Evolutionary conservation across 345 rosid genomes (phyloP), one percentile per base, ranked within the genome.

Genomic region (Physaria fendleri): DNA sequence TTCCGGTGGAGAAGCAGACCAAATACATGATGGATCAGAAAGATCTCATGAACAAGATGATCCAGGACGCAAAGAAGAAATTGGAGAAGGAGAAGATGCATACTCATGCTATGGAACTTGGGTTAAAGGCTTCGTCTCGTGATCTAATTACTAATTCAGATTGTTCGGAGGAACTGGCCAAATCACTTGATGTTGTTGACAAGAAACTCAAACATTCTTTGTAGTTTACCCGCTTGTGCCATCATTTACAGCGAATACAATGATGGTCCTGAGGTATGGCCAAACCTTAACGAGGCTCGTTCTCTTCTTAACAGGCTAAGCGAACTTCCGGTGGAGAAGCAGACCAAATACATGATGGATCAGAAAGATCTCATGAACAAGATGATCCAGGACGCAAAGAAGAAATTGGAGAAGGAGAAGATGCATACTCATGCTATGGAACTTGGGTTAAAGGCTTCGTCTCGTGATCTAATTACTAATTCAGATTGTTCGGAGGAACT

Each of bases 21-120:
- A 77, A 77, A 33, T 56, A 74, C 58, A 80, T 75, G 85, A 34
- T 75, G 74, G 68, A 77, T 53, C 85, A 80, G 38, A 74, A 39
- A 21, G 60, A 60, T 25, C 69, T 68, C 56, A 64, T 80, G 64
- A 34, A 34, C 5, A 49, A 59, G 43, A 72, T 77, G 71, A 54
- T 77, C 34, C 5, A 43, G 10, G 79, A 80, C 17, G 62, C 64
- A 0, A 29, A 59, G 24, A 71, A 73, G 57, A 74, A 68, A 53
- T 11, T 73, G 12, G 73, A 66, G 59, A 79, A 70, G 49, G 71
- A 63, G 59, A 25, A 20, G 17, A 56, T 53, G 29, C 50, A 64
- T 20, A 60, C 41, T 10, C 64, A 72, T 9, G 70, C 59, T 27
- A 72, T 51, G 70, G 74, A 72, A 27, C 66, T 59, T 42, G 72